phyloP scores from a whole-genome alignment of 495 filamentous ascomycete genomes.

The Extremus antarcticus region DNA sequence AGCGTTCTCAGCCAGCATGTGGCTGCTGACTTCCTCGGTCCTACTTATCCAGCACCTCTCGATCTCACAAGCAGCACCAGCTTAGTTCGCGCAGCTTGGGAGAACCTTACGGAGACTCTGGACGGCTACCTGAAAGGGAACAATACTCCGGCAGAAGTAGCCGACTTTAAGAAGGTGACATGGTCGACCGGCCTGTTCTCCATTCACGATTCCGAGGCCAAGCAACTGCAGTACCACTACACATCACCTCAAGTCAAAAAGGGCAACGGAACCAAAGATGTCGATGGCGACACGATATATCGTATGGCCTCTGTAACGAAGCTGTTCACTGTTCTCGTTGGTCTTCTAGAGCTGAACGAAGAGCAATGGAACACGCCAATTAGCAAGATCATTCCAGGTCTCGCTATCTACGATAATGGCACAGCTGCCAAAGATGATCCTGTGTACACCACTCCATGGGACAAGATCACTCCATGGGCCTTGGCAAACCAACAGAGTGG shows the following conservation, averaged over 20 bases:
- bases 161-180: not conserved
- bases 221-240: not conserved
- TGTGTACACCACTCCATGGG: constrained; percentile 13
- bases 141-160: not conserved
- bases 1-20: not conserved
- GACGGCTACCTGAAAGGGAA: not conserved
- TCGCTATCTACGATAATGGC: not conserved
- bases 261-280: constrained; percentile 7
- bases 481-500: constrained; percentile 26
- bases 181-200: not conserved
- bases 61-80: not conserved
- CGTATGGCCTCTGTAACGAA: constrained; percentile 26
- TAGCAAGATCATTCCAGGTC: constrained; percentile 18
- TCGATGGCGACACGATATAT: constrained; percentile 23
- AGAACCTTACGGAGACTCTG: not conserved
- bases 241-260: not conserved
- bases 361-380: constrained; percentile 21
- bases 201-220: not conserved
- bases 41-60: not conserved
- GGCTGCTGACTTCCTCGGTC: not conserved
- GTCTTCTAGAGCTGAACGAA: constrained; percentile 20
- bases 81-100: not conserved
- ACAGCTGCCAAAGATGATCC: not conserved
- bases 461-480: constrained; percentile 22
- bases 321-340: constrained; percentile 22